Base-by-base conservation (phyloP, 495 filamentous ascomycete species). In the Aspergillus nanangensis region DNA sequence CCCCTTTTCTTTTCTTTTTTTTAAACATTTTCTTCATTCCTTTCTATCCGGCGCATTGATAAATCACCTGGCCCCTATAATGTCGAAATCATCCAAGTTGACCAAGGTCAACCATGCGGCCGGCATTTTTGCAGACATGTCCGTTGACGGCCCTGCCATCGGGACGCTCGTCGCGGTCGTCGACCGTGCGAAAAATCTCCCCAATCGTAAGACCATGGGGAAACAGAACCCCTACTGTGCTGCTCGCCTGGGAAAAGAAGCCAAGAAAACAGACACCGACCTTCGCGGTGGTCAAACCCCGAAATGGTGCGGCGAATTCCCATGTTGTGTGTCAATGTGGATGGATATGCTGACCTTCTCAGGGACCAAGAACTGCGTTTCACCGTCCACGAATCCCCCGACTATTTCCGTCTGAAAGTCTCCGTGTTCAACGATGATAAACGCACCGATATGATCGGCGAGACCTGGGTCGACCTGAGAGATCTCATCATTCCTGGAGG, bases 151-250 rank as follows among this genome's bases (percentile, higher is more conserved):
- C 1, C 93, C 93, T 3, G 80, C 90, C 32, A 95, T 97, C 61
- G 93, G 93, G 31, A 96, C 90, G 0, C 73, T 99, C 52, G 89
- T 99, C 36, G 76, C 90, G 31, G 82, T 99, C 50, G 77, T 99
- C 50, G 94, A 99, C 65, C 79, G 87, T 37, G 88, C 86, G 7
- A 97, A 94, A 78, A 99, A 99, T 61, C 72, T 99, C 44, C 93
- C 94, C 32, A 99, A 97, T 65, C 72, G 89, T 49, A 92, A 92
- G 72, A 89, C 89, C 2, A 95, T 97, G 76, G 92, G 94, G 44
- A 99, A 99, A 70, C 93, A 99, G 69, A 90, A 96, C 62, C 91
- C 94, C 5, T 99, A 96, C 61, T 96, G 90, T 67, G 92, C 94
- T 37, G 90, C 88, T 27, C 77, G 93, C 35, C 67, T 99, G 23